Evolutionary conservation across 2,329 filamentous ascomycete species (phyloP).

Genomic region (Aspergillus sp.): DNA sequence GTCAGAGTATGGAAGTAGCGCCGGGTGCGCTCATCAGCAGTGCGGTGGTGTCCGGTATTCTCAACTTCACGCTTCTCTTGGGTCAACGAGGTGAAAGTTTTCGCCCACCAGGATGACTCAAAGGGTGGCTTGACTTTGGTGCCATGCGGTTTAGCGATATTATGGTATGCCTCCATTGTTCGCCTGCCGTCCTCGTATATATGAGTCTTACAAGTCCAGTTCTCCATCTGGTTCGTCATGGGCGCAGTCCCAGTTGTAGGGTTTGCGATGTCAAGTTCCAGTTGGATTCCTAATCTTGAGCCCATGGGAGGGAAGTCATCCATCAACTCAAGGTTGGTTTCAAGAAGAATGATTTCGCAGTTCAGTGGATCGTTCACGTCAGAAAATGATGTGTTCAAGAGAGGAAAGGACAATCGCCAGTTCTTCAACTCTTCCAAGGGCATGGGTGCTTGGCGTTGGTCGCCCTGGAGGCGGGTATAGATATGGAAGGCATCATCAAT

Average conservation of each 20-base stretch:
- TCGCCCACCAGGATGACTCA: constrained; percentile 48
- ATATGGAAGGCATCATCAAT: constrained; percentile 43
- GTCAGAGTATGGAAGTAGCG: constrained; percentile 43
- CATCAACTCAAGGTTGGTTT: constrained; percentile 46
- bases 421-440: constrained; percentile 40
- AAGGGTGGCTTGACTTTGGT: constrained; percentile 46
- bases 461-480: constrained; percentile 45
- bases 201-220: constrained; percentile 45
- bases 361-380: constrained; percentile 33
- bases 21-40: constrained; percentile 36
- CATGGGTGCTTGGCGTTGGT: constrained; percentile 38
- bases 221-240: constrained; percentile 37
- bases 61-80: constrained; percentile 41
- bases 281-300: constrained; percentile 43
- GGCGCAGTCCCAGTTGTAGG: constrained; percentile 32
- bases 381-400: constrained; percentile 37
- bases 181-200: constrained; percentile 41
- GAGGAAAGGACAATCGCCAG: constrained; percentile 45
- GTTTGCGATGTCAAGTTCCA: constrained; percentile 43
- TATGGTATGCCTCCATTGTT: constrained; percentile 32
- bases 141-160: constrained; percentile 34
- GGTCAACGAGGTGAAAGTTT: constrained; percentile 42
- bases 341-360: constrained; percentile 46
- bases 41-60: constrained; percentile 33
- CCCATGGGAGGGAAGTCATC: constrained; percentile 42